Percentiles rank a stretch among this genome's conserved stretches.
phyloP scores from a whole-genome alignment of 73 alveolate species.

The Durusdinium trenchii region DNA sequence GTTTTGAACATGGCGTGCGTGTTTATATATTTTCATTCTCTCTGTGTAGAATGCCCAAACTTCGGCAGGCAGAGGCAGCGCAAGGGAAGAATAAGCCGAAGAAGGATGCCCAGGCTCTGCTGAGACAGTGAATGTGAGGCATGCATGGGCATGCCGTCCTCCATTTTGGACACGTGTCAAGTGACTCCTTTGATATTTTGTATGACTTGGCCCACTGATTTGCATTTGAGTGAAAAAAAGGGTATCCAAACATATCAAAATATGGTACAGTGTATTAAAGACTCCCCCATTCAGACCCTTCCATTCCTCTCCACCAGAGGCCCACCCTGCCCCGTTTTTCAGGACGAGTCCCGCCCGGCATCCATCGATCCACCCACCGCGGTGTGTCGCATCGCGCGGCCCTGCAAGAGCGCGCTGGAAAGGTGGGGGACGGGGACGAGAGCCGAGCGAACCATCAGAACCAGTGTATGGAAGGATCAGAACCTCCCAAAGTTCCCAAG shows the following conservation, averaged over 20 bases:
- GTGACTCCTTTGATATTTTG: no score
- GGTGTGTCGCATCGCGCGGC: slow-evolving; percentile 82
- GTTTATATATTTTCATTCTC: no score
- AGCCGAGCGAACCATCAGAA: background rate
- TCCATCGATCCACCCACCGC: slow-evolving; percentile 94
- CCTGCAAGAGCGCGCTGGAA: slow-evolving; percentile 52
- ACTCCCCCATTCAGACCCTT: background rate
- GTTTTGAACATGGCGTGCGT: no score
- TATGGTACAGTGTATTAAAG: background rate
- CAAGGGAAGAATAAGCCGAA: slow-evolving; percentile 59
- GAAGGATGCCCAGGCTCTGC: slow-evolving; percentile 52
- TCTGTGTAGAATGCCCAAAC: no score
- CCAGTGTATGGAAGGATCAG: background rate
- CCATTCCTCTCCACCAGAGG: background rate
- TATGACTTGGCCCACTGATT: no score
- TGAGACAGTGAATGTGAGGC: background rate
- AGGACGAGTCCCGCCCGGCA: slow-evolving; percentile 81
- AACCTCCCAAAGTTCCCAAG: no score
- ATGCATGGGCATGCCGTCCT: background rate
- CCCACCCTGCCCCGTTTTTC: no score
- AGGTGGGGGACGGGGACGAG: background rate
- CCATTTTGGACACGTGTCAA: no score
- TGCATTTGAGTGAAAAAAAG: no score
- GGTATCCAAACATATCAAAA: background rate
- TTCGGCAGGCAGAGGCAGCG: slow-evolving; percentile 53